Conservation (phyloP, 202 grass and related monocot species). For the Schoenoplectus tabernaemontani region DNA sequence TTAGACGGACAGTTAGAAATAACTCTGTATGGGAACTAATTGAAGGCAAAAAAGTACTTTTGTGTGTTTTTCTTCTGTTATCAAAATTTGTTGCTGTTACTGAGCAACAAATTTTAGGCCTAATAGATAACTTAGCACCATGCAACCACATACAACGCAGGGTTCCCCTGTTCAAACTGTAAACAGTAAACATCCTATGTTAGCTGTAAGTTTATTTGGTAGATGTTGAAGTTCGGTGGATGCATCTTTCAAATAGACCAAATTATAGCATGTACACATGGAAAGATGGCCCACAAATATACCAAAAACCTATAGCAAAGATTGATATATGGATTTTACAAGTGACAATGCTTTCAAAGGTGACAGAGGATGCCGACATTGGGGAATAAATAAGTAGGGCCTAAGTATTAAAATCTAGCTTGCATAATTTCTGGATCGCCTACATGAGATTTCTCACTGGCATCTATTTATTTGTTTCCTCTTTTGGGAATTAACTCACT, state of each 20-base stretch:
- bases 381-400: conserved; percentile 17
- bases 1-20: too few species aligned
- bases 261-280: not conserved
- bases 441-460: conserved; percentile 21
- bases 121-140: not conserved
- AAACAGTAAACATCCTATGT: conserved; percentile 1
- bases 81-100: not conserved
- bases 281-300: conserved; percentile 11
- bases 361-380: conserved; percentile 16
- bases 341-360: conserved; percentile 19
- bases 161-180: conserved; percentile 6
- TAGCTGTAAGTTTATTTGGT: not conserved
- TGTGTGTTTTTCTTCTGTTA: not conserved
- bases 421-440: conserved; percentile 17
- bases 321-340: conserved; percentile 9
- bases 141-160: not conserved
- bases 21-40: not conserved
- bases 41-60: not conserved
- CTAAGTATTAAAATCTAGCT: conserved; percentile 14
- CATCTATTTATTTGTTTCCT: conserved; percentile 3
- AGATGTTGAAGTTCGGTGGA: conserved; percentile 7
- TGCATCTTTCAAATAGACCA: conserved; percentile 18
- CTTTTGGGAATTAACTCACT: conserved; percentile 1
- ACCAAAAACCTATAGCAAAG: conserved; percentile 21
- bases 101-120: not conserved